These are phyloP conservation scores for Lonicera japonica DNA, from an alignment of 129 eudicot species.

Conservation along the genomic window DNA sequence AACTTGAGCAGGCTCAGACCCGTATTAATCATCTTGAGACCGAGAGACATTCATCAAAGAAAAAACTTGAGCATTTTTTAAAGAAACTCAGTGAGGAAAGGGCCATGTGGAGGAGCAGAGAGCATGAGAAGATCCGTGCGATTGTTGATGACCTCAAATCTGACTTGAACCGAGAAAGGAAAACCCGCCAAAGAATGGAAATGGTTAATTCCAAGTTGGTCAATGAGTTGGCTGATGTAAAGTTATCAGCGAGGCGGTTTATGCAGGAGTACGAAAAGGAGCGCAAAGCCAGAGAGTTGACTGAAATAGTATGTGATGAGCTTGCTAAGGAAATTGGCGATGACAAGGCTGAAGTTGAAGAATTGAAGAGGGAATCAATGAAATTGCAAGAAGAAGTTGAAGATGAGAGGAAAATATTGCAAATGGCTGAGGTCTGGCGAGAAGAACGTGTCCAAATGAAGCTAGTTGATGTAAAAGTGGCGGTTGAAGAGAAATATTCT, in stretches of 20 bases:
- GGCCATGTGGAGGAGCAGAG: conserved; percentile 81
- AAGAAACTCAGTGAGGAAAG: conserved; percentile 80
- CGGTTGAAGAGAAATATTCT: conserved; percentile 67
- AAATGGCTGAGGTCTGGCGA: conserved; percentile 99
- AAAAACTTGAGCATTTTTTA: conserved; percentile 80
- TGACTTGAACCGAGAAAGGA: conserved; percentile 66
- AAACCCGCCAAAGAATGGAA: conserved; percentile 70
- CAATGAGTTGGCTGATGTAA: conserved; percentile 66
- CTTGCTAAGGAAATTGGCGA: conserved; percentile 90
- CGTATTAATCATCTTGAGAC: conserved; percentile 74
- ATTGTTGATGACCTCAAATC: conserved; percentile 69
- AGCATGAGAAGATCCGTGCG: conserved; percentile 86
- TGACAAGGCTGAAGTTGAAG: conserved; percentile 89
- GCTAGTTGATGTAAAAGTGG: conserved; percentile 79
- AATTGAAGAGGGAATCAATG: conserved; percentile 65
- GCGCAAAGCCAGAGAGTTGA: conserved; percentile 63
- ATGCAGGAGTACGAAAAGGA: conserved; percentile 88
- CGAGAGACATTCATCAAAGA: conserved; percentile 75
- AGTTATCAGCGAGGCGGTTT: conserved; percentile 54
- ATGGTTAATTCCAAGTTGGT: conserved; percentile 71
- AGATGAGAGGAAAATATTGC: conserved; percentile 91
- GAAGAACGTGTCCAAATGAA: conserved; percentile 98
- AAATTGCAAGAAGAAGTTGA: conserved; percentile 86
- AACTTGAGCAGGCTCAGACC: conserved; percentile 67
- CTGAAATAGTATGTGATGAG: conserved; percentile 93